Conservation (phyloP, 768 basidiomycete species). For the Boletus rex-veris region DNA sequence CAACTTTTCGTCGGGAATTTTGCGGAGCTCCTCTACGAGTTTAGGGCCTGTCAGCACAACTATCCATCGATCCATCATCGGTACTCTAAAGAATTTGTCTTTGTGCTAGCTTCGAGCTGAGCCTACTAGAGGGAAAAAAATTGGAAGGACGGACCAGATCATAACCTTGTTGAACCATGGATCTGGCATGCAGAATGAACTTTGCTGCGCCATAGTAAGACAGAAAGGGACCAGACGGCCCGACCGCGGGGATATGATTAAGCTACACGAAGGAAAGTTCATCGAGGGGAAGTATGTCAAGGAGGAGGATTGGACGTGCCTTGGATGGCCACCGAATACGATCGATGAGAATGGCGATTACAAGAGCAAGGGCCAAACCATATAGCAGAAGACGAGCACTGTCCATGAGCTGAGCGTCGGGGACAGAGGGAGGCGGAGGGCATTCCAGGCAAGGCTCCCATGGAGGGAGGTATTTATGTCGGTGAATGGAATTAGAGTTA, state of each 20-base stretch:
- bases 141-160: conserved; percentile 23
- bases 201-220: conserved; percentile 32
- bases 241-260: conserved; percentile 34
- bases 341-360: conserved; percentile 12
- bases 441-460: conserved; percentile 26
- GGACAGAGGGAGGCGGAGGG: conserved; percentile 19
- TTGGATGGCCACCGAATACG: conserved; percentile 26
- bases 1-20: conserved; percentile 44
- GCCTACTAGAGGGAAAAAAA: not conserved
- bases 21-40: conserved; percentile 49
- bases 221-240: conserved; percentile 32
- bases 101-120: conserved; percentile 27
- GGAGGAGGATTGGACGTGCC: conserved; percentile 10
- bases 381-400: conserved; percentile 19
- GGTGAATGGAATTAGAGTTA: conserved; percentile 32
- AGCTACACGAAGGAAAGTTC: conserved; percentile 19
- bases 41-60: conserved; percentile 41
- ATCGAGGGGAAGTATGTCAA: not conserved
- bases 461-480: conserved; percentile 32
- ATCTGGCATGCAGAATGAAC: conserved; percentile 30
- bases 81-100: conserved; percentile 41
- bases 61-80: conserved; percentile 43
- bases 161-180: conserved; percentile 37
- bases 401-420: conserved; percentile 27
- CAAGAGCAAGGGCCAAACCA: conserved; percentile 17